Base-by-base conservation (phyloP, 1,284 basidiomycete species). In the Phylloboletellus chloephorus region DNA sequence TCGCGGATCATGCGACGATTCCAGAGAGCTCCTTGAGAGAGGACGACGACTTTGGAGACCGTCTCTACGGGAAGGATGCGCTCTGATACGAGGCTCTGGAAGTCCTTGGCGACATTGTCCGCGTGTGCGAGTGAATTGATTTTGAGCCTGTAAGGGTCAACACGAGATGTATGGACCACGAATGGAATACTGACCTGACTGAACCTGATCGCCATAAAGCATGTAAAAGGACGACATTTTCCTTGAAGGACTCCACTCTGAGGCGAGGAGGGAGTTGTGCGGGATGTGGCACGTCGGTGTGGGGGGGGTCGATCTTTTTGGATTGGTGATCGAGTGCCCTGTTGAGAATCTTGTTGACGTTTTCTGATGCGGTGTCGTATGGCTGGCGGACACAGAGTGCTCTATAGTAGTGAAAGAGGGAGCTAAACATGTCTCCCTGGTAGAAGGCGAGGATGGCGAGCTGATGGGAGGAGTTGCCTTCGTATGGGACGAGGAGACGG, bases 391-490 rank as follows among this genome's bases (percentile, higher is more conserved):
- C 88, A 53, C 91, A 95, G 5, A 98, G 68, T 0, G 95, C 90
- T 26, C 92, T 83, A 57, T 94, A 94, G 65, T 97, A 95, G 60
- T 94, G 83, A 50, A 89, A 78, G 11, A 89, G 69, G 21, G 88
- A 82, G 20, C 71, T 68, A 52, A 96, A 91, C n/a, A 75, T 72
- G 63, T 97, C 91, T 48, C 75, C 74, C 52, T 84, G 72, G 62
- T 94, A 94, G 16, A 83, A 82, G 2, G 91, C 79, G 20, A 98
- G 75, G 35, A 98, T 93, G 1, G 94, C 95, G 20, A 98, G 79
- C 65, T 98, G 94, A 60, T 98, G 95, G 29, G 86, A 95, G 1
- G 95, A 81, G 55, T 95, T 93, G 8, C 90, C 89, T 41, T 79
- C 75, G 43, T 84, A 73, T 0, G 93, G 92, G n/a, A 85, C 68